Base-by-base conservation (phyloP, 2,329 filamentous ascomycete genomes). In the Aspergillus unguis region DNA sequence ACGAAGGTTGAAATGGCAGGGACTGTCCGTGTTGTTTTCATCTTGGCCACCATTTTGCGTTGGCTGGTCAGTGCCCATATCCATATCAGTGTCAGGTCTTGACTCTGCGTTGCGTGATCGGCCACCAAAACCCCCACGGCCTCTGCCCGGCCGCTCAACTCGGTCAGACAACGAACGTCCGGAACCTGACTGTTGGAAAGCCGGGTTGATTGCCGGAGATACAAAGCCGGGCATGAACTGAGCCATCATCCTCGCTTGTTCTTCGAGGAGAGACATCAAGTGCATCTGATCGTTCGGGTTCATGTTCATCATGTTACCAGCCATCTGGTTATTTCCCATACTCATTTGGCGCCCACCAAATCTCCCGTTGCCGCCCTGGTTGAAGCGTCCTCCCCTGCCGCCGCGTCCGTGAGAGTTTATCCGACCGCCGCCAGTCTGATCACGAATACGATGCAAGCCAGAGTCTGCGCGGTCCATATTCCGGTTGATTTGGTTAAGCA, bases 1-100 rank as follows among this genome's bases (percentile, higher is more conserved):
- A 58, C 83, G 80, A 49, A 94, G 77, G 74, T 97, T 96, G 78
- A 85, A 99, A 65, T 88, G 90, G 82, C 94, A 99, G 56, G 92
- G 77, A 10, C 79, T 87, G 44, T 88, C 83, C 5, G 79, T 76
- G 1, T 79, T 76, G 66, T 80, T 62, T 71, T 76, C 74, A 77
- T 84, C 67, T 72, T 81, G 72, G 73, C 77, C 60, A 25, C 66
- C 67, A 53, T 68, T 66, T 56, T 64, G 66, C 32, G 65, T 60
- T 8, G 29, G 17, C 42, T 59, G 54, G 38, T 68, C 62, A 5
- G 70, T 64, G 33, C 75, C 71, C 55, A 70, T 76, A 46, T 74
- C 73, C 55, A 71, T 67, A 23, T 72, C 70, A 44, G 57, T 65
- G 28, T 72, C 70, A 23, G 54, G 53, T 5, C 56, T 52, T 25